These are phyloP conservation scores for Aureobasidium uvarum DNA, from an alignment of 2,329 filamentous ascomycete species.

Conservation along the genomic window DNA sequence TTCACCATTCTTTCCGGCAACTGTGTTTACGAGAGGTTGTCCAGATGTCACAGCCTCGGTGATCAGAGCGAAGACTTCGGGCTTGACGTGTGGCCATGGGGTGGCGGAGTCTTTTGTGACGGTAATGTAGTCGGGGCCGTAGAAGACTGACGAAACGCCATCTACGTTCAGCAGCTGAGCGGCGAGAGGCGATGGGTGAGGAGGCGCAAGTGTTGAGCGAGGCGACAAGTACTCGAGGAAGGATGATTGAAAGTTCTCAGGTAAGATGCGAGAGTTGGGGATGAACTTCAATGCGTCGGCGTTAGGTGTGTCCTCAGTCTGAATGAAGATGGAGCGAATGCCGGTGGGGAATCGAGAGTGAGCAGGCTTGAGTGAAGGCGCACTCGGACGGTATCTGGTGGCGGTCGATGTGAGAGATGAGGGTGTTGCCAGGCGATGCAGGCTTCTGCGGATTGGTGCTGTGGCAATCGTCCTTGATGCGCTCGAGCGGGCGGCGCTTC, in stretches of 20 bases:
- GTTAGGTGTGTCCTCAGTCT: conserved; percentile 93
- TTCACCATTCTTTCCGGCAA: conserved; percentile 57
- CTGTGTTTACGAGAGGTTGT: conserved; percentile 72
- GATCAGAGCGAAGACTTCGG: conserved; percentile 92
- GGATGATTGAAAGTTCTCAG: conserved; percentile 66
- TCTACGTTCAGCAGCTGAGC: conserved; percentile 90
- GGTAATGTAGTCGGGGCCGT: conserved; percentile 93
- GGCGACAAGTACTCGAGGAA: conserved; percentile 93
- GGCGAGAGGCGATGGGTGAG: conserved; percentile 86
- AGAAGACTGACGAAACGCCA: conserved; percentile 92
- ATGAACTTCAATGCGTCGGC: conserved; percentile 88
- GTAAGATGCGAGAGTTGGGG: conserved; percentile 83
- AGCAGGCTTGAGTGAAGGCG: conserved; percentile 2
- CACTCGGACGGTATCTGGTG: conserved; percentile 18
- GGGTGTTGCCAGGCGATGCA: conserved; percentile 22
- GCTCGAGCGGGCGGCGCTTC: conserved; percentile 2
- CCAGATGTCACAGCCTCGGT: conserved; percentile 87
- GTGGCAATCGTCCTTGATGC: conserved; percentile 19
- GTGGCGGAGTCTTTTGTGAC: conserved; percentile 85
- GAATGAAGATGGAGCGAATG: conserved; percentile 85
- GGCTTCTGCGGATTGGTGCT: conserved; percentile 9
- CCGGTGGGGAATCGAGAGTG: background rate
- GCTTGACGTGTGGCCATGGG: conserved; percentile 92
- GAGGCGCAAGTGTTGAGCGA: conserved; percentile 81
- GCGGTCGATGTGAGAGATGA: conserved; percentile 22